Conservation (phyloP, 495 filamentous ascomycete genomes). For the Daldinia vernicosa region DNA sequence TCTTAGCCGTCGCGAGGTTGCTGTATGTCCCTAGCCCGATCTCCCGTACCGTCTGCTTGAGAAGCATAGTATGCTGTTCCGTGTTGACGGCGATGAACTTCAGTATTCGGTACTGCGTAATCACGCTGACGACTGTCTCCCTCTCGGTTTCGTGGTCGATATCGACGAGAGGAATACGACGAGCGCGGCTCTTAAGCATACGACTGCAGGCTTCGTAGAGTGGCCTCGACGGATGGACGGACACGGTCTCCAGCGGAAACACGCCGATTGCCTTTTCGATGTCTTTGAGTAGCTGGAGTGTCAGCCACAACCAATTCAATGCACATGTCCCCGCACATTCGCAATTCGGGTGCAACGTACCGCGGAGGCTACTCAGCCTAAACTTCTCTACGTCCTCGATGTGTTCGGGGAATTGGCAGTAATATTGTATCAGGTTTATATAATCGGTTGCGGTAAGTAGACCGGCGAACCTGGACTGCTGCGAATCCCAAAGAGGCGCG, state of each 20-base stretch:
- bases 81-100: conserved; percentile 98
- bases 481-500: conserved; percentile 96
- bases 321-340: conserved; percentile 14
- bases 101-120: conserved; percentile 97
- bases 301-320: conserved; percentile 26
- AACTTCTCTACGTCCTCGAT: conserved; percentile 93
- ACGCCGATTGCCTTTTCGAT: conserved; percentile 95
- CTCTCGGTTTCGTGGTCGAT: conserved; percentile 93
- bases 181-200: conserved; percentile 92
- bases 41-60: conserved; percentile 87
- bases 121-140: conserved; percentile 92
- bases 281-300: conserved; percentile 62
- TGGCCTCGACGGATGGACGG: conserved; percentile 86
- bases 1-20: conserved; percentile 80
- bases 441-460: conserved; percentile 96
- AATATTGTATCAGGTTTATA: conserved; percentile 99
- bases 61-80: conserved; percentile 85
- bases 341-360: conserved; percentile 57
- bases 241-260: conserved; percentile 91
- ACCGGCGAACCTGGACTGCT: conserved; percentile 91
- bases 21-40: conserved; percentile 87
- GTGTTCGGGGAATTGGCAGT: conserved; percentile 95
- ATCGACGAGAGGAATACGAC: conserved; percentile 93
- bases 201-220: conserved; percentile 94
- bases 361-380: conserved; percentile 89